Evolutionary conservation across 2,329 filamentous ascomycete genomes (phyloP), one percentile per base, ranked within the genome.

Genomic region (Chalara sp.): DNA sequence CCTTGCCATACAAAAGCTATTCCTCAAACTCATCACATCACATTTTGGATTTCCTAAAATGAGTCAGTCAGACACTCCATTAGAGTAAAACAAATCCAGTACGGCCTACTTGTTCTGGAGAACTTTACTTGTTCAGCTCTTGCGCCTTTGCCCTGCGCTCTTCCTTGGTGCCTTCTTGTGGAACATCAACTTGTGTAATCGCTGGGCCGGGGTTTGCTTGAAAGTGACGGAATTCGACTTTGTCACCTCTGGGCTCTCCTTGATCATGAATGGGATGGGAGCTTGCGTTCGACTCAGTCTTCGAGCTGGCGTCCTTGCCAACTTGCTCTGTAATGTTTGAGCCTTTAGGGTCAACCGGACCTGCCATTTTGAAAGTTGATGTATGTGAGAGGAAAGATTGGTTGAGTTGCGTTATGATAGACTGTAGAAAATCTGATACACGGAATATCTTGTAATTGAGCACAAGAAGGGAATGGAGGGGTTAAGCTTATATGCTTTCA

Each of bases 61-160:
- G 21, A 21, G 21, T 21, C 21, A 21, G 21, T 21, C 21, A 21
- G 21, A 21, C 21, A 21, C 21, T 21, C 21, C 21, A 21, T 21
- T 3, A 21, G 21, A 21, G 21, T 21, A 21, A 21, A 21, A 21
- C 3, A 21, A 21, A 21, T 21, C 21, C 2, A 21, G 21, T 21
- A 21, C 2, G 21, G 21, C 21, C 21, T 21, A 21, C 21, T 21
- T 21, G 21, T 21, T 21, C 21, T 3, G 21, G 53, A 47, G 54
- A 48, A 48, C 32, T 55, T 58, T 65, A 70, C 61, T 85, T 81
- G 73, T 88, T 88, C 67, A 89, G 61, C 61, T 79, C 80, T 65
- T 81, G 72, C 54, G 81, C 82, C 66, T 80, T 83, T 10, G 77
- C 81, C 61, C 76, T 72, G 49, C 84, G 78, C 62, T 89, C 85